These are phyloP conservation scores for Volutella citrinella DNA, from an alignment of 2,329 filamentous ascomycete species.

Conservation along the genomic window DNA sequence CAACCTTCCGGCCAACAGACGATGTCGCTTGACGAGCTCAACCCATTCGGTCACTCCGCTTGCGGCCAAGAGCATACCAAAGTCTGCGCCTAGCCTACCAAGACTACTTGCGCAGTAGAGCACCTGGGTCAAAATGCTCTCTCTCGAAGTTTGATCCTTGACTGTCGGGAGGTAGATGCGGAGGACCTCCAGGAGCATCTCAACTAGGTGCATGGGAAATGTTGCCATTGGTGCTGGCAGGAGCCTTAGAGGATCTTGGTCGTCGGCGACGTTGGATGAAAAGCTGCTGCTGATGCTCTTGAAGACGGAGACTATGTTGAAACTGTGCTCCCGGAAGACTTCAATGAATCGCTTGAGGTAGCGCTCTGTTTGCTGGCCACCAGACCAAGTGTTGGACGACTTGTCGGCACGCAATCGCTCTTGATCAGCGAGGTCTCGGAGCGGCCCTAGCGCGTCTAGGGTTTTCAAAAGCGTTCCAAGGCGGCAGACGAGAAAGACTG, in stretches of 20 bases:
- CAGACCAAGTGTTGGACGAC: slow-evolving; percentile 50
- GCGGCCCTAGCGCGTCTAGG: slow-evolving; percentile 77
- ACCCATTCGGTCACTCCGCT: slow-evolving; percentile 71
- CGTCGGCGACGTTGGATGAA: slow-evolving; percentile 10
- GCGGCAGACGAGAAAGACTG: slow-evolving; percentile 83
- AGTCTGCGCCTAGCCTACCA: slow-evolving; percentile 86
- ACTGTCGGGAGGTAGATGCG: slow-evolving; percentile 77
- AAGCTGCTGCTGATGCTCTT: slow-evolving; percentile 66
- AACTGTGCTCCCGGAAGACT: slow-evolving; percentile 96
- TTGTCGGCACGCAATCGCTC: slow-evolving; percentile 57
- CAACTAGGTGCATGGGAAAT: slow-evolving; percentile 80
- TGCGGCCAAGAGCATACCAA: slow-evolving; percentile 76
- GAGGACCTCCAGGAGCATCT: slow-evolving; percentile 75
- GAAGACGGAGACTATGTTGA: slow-evolving; percentile 92
- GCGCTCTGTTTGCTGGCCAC: slow-evolving; percentile 88
- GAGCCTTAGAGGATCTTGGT: slow-evolving; percentile 43
- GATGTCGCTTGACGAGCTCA: slow-evolving; percentile 83
- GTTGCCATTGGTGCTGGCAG: slow-evolving; percentile 76
- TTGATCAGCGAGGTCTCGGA: slow-evolving; percentile 86
- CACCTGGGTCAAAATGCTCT: slow-evolving; percentile 88
- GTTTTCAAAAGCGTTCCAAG: slow-evolving; percentile 76
- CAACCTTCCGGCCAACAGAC: slow-evolving; percentile 74
- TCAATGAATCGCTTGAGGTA: slow-evolving; percentile 96
- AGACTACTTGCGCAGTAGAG: slow-evolving; percentile 91
- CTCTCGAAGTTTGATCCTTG: slow-evolving; percentile 72